Conservation (phyloP, 2,329 filamentous ascomycete species). For the Diaporthe citri region DNA sequence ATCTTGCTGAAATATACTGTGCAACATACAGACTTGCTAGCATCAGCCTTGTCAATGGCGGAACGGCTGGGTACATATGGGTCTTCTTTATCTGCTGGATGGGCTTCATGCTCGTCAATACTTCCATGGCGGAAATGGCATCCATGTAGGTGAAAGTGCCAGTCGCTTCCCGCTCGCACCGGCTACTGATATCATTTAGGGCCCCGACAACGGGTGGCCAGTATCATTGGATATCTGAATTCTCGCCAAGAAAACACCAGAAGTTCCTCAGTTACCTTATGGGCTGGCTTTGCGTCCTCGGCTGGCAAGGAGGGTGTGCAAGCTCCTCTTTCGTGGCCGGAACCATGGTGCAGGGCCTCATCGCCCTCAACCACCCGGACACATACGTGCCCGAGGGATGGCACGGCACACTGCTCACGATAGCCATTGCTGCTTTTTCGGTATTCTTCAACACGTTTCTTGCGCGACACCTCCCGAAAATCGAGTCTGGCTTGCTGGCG, state of each 20-base stretch:
- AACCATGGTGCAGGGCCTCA: slow-evolving; percentile 59
- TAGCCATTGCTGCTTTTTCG: slow-evolving; percentile 55
- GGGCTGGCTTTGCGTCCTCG: slow-evolving; percentile 60
- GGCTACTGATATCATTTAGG: slow-evolving; percentile 43
- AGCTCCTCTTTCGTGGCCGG: slow-evolving; percentile 56
- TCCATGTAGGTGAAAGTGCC: slow-evolving; percentile 51
- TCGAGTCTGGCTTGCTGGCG: slow-evolving; percentile 58
- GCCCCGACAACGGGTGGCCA: slow-evolving; percentile 42
- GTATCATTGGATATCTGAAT: slow-evolving; percentile 70
- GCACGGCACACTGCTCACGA: slow-evolving; percentile 58
- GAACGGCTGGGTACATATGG: slow-evolving; percentile 66
- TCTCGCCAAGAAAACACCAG: slow-evolving; percentile 61
- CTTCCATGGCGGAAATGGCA: slow-evolving; percentile 56
- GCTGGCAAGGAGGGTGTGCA: slow-evolving; percentile 59
- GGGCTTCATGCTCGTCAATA: slow-evolving; percentile 59
- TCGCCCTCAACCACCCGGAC: slow-evolving; percentile 51
- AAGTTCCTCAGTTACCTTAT: slow-evolving; percentile 66
- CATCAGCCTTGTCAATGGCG: slow-evolving; percentile 60
- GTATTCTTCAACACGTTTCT: slow-evolving; percentile 60
- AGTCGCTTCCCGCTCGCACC: too few species aligned
- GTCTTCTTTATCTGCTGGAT: slow-evolving; percentile 62
- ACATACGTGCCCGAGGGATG: slow-evolving; percentile 51
- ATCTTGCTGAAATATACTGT: not conserved
- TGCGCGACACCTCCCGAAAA: slow-evolving; percentile 52
- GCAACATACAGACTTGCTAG: slow-evolving; percentile 35